Evolutionary conservation across 2,329 filamentous ascomycete species (phyloP).

Genomic region (Xylariales sp.): DNA sequence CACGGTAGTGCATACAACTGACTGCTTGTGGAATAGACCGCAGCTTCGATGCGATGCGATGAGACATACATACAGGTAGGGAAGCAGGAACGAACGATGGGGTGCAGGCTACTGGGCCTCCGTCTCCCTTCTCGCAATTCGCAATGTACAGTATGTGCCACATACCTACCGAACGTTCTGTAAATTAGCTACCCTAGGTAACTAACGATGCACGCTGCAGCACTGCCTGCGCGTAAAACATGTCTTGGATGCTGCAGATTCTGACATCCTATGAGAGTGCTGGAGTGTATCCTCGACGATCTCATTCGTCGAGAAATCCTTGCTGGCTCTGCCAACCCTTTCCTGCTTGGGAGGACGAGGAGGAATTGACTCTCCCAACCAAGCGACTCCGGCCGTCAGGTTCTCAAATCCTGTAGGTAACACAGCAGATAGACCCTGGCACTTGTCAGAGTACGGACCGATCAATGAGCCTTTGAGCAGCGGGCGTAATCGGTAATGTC

Average conservation of each 20-base stretch:
- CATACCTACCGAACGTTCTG: too few relatives aligned
- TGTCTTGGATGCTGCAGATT: conserved; percentile 35
- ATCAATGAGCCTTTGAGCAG: too few relatives aligned
- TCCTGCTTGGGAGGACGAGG: conserved; percentile 17
- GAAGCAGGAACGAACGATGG: conserved; percentile 7
- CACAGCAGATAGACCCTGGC: conserved; percentile 5
- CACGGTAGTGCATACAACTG: not conserved
- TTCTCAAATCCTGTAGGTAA: conserved; percentile 1
- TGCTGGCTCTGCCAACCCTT: conserved; percentile 18
- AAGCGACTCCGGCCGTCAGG: not conserved
- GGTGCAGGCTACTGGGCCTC: conserved; percentile 1
- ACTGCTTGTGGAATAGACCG: conserved; percentile 5
- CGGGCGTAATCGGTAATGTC: too few relatives aligned
- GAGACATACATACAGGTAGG: not conserved
- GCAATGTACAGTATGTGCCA: too few relatives aligned
- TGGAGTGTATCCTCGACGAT: conserved; percentile 24
- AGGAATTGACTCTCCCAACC: not conserved
- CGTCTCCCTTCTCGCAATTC: not conserved
- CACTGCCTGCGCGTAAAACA: conserved; percentile 39
- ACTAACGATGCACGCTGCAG: conserved; percentile 20
- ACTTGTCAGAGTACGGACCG: too few relatives aligned
- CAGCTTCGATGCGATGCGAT: not conserved
- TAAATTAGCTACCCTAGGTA: not conserved
- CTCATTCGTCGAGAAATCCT: conserved; percentile 29
- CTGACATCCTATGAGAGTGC: conserved; percentile 35